These are phyloP conservation scores for Myriangium duriaei DNA, from an alignment of 2,329 filamentous ascomycete genomes.

Conservation along the genomic window DNA sequence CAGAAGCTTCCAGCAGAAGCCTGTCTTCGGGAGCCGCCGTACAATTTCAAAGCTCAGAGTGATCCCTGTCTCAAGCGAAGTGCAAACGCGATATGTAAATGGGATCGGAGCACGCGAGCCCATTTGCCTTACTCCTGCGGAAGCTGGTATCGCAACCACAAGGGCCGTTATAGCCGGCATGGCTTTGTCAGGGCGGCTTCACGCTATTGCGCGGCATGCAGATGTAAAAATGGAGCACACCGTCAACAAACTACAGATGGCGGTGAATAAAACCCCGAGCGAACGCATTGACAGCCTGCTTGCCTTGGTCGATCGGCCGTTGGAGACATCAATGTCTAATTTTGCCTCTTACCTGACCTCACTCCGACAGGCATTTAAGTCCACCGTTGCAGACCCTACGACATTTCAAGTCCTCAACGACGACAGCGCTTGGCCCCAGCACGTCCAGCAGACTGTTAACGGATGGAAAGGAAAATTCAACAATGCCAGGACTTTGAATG, in stretches of 20 bases:
- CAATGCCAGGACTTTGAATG: not conserved
- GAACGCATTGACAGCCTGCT: not conserved
- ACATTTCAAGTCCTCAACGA: not conserved
- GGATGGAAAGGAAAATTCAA: not conserved
- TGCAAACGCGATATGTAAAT: not conserved
- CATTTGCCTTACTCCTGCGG: not conserved
- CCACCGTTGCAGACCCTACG: not conserved
- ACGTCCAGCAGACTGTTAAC: not conserved
- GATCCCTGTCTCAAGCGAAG: not conserved
- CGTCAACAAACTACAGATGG: not conserved
- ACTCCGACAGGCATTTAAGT: not conserved
- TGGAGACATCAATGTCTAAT: not conserved
- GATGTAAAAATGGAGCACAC: not conserved
- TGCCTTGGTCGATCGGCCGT: not conserved
- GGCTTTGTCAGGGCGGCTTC: not conserved
- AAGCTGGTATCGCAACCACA: not conserved
- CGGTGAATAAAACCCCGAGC: not conserved
- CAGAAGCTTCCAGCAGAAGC: not conserved
- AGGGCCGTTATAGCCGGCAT: not conserved
- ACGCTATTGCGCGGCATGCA: not conserved
- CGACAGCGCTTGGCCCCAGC: not conserved
- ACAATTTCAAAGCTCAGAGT: not conserved
- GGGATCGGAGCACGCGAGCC: not conserved
- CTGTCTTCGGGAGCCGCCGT: not conserved
- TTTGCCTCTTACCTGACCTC: not conserved